Conservation (phyloP, 345 rosid species). For the Camelina laxa region DNA sequence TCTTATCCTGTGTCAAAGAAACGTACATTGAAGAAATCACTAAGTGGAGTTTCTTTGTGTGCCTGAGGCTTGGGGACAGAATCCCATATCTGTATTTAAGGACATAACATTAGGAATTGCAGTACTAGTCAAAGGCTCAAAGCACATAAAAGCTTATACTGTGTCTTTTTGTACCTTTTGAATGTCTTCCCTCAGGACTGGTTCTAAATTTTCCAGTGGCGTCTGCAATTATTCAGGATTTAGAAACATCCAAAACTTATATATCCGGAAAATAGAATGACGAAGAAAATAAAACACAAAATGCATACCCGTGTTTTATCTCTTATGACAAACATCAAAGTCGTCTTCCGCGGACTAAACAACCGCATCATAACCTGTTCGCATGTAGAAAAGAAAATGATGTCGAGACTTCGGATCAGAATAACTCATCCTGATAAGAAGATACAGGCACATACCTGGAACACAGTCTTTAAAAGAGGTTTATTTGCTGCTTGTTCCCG, state of each 20-base stretch:
- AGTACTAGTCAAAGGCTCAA: constrained; percentile 2
- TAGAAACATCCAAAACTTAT: constrained; percentile 30
- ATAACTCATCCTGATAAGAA: constrained; percentile 29
- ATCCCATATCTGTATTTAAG: constrained; percentile 89
- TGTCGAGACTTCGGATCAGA: constrained; percentile 25
- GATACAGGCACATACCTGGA: constrained; percentile 66
- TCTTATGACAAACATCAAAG: constrained; percentile 97
- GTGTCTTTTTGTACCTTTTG: constrained; percentile 67
- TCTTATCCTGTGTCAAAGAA: constrained; percentile 27
- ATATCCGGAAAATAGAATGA: constrained; percentile 6
- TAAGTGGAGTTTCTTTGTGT: constrained; percentile 86
- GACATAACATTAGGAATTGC: constrained; percentile 27
- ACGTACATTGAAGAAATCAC: constrained; percentile 96
- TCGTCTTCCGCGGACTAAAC: constrained; percentile 99
- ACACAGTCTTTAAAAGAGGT: constrained; percentile 96
- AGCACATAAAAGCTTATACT: constrained; percentile 28
- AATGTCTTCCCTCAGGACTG: constrained; percentile 94
- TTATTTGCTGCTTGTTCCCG: constrained; percentile 99
- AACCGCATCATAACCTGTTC: constrained; percentile 97
- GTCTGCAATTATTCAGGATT: constrained; percentile 62
- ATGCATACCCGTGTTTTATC: constrained; percentile 87
- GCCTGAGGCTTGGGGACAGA: constrained; percentile 93
- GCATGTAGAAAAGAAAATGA: constrained; percentile 30
- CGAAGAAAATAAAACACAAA: constrained; percentile 2
- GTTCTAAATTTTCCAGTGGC: constrained; percentile 92